Evolutionary conservation across 2,329 filamentous ascomycete genomes (phyloP), one percentile per base, ranked within the genome.

Genomic region (Clonostachys sp.): DNA sequence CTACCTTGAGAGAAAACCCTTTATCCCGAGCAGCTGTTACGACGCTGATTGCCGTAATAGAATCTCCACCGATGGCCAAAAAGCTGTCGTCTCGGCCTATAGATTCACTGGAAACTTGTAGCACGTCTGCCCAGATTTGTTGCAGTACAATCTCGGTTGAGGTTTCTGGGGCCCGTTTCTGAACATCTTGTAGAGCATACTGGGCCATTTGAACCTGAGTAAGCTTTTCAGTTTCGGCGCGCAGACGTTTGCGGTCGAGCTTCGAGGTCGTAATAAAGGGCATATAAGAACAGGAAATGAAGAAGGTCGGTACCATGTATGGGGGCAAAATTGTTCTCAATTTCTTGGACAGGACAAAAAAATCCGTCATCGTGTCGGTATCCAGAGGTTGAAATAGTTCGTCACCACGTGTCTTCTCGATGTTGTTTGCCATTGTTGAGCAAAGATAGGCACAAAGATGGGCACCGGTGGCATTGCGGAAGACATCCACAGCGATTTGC

Each of bases 21-120:
- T 41, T 39, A 7, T 34, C 30, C 20, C 44, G 18, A 18, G 36
- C 34, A 12, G 43, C 43, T 49, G 44, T 48, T 9, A 46, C 44
- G 18, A 52, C 46, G 10, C 46, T 33, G 44, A 84, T 85, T 3
- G 78, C 79, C 2, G 72, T 62, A 20, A 83, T 77, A 0, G 79
- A 83, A 60, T 83, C 79, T 20, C 80, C 80, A 1, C 80, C 80
- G 0, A 81, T 68, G 4, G 72, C 70, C 68, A 83, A 82, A 62
- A 84, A 83, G 61, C 75, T 79, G 54, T 81, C 74, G 12, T 80
- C 72, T 2, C 73, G 61, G 2, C 73, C 68, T n/a, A 83, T 77
- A 2, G 72, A 63, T 5, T 73, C 65, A 44, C 74, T 64, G 1
- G 61, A 53, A 2, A 76, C 57, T 2, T 55, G 59, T 30, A 81